These are phyloP conservation scores for Synchytrium microbalum DNA, from an alignment of 371 early-diverging fungal species.

Conservation along the genomic window DNA sequence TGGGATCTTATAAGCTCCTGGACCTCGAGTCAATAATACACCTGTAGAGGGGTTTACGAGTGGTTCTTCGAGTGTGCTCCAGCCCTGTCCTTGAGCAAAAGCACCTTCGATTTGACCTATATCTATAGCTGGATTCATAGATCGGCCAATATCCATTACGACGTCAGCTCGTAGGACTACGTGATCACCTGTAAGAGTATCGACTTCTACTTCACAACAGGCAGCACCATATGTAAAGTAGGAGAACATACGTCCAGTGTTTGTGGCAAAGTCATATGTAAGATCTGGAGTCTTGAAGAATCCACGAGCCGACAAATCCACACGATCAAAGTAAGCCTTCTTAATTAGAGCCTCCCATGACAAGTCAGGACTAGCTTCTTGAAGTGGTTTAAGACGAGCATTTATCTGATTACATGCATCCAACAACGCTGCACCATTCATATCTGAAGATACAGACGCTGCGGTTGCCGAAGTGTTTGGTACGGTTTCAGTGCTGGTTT, in stretches of 20 bases:
- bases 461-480: conserved; percentile 67
- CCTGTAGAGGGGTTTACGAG: conserved; percentile 50
- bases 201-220: conserved; percentile 68
- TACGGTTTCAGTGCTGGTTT: conserved; percentile 63
- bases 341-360: conserved; percentile 33
- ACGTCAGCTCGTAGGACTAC: conserved; percentile 59
- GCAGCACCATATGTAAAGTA: conserved; percentile 73
- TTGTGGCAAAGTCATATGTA: conserved; percentile 56
- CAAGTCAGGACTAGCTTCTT: conserved; percentile 40
- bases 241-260: conserved; percentile 52
- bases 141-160: conserved; percentile 64
- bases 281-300: conserved; percentile 67
- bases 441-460: conserved; percentile 62
- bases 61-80: conserved; percentile 67
- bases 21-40: conserved; percentile 59
- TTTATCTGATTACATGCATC: conserved; percentile 59
- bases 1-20: conserved; percentile 75
- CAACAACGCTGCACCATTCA: conserved; percentile 68
- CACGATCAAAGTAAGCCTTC: conserved; percentile 61
- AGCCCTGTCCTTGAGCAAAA: conserved; percentile 68
- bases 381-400: conserved; percentile 56
- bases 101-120: conserved; percentile 61
- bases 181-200: conserved; percentile 67
- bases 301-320: conserved; percentile 63
- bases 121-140: conserved; percentile 57